phyloP scores from a whole-genome alignment of 352 stramenopile genomes.

The Aphanomyces cochlioides region DNA sequence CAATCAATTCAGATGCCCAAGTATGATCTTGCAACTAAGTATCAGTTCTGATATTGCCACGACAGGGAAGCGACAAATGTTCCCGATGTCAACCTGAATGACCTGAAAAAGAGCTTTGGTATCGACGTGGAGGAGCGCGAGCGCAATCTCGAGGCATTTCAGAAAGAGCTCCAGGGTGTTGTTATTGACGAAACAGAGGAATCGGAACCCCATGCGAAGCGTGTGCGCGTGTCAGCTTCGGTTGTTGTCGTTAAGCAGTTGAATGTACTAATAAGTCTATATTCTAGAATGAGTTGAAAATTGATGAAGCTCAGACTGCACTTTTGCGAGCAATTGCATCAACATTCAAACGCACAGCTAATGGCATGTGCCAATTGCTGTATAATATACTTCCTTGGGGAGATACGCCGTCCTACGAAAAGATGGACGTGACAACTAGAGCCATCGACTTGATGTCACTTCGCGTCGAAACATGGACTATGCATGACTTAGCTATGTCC shows the following conservation, averaged over 20 bases:
- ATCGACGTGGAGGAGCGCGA: slow-evolving; percentile 28
- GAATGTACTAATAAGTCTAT: no score
- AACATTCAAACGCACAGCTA: neutral
- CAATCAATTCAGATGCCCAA: slow-evolving; percentile 7
- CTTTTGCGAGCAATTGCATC: no score
- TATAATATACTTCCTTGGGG: neutral
- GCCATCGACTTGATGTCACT: neutral
- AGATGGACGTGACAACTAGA: neutral
- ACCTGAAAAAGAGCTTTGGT: slow-evolving; percentile 29
- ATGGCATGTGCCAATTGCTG: neutral
- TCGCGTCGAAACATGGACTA: slow-evolving; percentile 5
- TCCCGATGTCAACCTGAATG: slow-evolving; percentile 18
- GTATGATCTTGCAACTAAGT: neutral
- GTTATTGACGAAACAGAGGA: neutral
- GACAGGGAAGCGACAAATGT: neutral
- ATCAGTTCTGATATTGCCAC: neutral
- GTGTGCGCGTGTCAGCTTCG: neutral
- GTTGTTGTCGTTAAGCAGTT: neutral
- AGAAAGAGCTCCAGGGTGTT: slow-evolving; percentile 11
- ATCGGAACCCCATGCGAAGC: neutral
- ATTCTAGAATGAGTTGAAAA: no score
- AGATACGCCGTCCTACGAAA: neutral
- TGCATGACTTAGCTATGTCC: slow-evolving; percentile 11
- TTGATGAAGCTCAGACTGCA: no score
- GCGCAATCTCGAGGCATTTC: slow-evolving; percentile 18